Base-by-base conservation (phyloP, 441 rosid genomes). In the Raphanus hybrid region DNA sequence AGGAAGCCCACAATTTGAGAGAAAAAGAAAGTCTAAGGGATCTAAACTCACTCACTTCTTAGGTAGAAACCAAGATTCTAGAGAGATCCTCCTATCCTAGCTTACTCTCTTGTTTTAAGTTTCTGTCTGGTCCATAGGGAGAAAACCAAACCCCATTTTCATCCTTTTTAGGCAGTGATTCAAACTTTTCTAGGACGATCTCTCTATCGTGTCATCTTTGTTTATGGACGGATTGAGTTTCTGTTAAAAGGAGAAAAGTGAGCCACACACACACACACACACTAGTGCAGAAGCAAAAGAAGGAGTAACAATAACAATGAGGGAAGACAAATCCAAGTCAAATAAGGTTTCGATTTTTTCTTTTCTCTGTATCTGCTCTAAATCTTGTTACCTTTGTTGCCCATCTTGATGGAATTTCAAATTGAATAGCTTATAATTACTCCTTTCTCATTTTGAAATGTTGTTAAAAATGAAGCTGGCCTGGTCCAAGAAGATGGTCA, bases 241-340 rank as follows among this genome's bases (percentile, higher is more conserved):
- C 34, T 29, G 34, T 29, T 29, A 29, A 29, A 29, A 29, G 34
- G 34, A 29, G 34, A 29, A 29, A 29, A 29, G 5, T 20, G 34
- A 29, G 34, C 34, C 34, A 29, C 4, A 29, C 34, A 29, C 34
- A 29, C 32, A 29, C 34, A 29, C 58, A 15, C 23, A 1, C 3
- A 43, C 84, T 78, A 59, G 76, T 32, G 14, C 48, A 70, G 75
- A 54, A 45, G 66, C 71, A 27, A 57, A 80, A 86, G 76, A 80
- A 86, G 76, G 75, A 84, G 76, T 77, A 84, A 88, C 87, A 82
- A 95, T n/a, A n/a, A 16, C 1, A 16, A 95, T 91, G 97, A 83
- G 85, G 71, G 91, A 89, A 86, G 92, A 81, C 73, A 89, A 89
- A 82, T 81, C 90, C 77, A 90, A 87, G 89, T 84, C 86, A 74